Evolutionary conservation across 1,284 basidiomycete species (phyloP).

Genomic region (Somion occarium): DNA sequence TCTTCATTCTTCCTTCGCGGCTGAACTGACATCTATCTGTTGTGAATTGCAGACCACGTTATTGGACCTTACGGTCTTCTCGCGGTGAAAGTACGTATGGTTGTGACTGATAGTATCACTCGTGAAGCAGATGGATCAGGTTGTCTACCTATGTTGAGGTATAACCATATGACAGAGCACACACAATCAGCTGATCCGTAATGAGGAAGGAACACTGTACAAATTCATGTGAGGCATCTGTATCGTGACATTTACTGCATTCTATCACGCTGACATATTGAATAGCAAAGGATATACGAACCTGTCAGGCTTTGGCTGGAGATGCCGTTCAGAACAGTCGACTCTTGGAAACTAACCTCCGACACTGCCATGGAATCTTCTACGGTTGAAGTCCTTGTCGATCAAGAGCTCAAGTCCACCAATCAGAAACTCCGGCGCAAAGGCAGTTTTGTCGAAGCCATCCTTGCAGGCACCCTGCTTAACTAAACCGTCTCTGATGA

Average conservation of each 20-base stretch:
- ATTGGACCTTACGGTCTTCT: constrained; percentile 88
- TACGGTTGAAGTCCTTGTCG: constrained; percentile 18
- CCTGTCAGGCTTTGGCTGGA: constrained; percentile 44
- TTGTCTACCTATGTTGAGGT: constrained; percentile 79
- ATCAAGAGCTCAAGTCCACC: constrained; percentile 24
- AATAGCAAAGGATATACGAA: constrained; percentile 38
- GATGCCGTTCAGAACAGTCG: constrained; percentile 46
- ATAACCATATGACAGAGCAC: constrained; percentile 80
- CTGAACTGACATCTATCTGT: not conserved
- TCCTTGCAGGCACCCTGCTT: constrained; percentile 34
- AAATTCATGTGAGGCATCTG: constrained; percentile 68
- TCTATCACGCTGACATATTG: not conserved
- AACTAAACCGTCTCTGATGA: constrained; percentile 35
- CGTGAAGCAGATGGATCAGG: constrained; percentile 75
- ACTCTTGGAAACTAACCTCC: constrained; percentile 34
- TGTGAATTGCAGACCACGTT: constrained; percentile 60
- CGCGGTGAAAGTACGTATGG: constrained; percentile 78
- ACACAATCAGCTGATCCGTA: constrained; percentile 60
- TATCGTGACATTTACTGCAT: not conserved
- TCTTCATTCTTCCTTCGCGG: not conserved
- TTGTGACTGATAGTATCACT: constrained; percentile 91
- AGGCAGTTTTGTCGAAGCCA: constrained; percentile 49
- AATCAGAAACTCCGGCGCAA: constrained; percentile 45
- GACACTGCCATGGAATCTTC: constrained; percentile 22
- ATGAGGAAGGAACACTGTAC: constrained; percentile 66